Percentiles rank a stretch among this genome's conserved stretches.
phyloP scores from a whole-genome alignment of 208 protist genomes.

The Trypanosoma conorhini region DNA sequence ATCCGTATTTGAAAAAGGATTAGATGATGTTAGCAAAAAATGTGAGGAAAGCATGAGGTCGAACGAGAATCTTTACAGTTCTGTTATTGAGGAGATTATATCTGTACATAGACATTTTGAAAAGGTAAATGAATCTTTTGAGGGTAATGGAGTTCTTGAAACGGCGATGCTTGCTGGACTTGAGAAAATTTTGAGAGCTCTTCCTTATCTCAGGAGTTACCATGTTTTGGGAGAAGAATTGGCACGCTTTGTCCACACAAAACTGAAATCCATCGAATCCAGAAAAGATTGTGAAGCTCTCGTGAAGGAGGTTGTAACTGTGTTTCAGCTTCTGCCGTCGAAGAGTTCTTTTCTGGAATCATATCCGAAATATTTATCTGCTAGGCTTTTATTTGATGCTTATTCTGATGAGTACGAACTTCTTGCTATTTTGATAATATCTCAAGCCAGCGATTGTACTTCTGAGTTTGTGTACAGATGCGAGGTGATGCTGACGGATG shows the following conservation, averaged over 20 bases:
- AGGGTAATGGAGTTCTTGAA: slow-evolving; percentile 12
- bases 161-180: slow-evolving; percentile 18
- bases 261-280: slow-evolving; percentile 12
- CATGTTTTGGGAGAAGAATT: slow-evolving; percentile 24
- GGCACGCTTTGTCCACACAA: slow-evolving; percentile 17
- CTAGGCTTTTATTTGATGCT: slow-evolving; percentile 22
- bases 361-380: slow-evolving; percentile 24
- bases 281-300: slow-evolving; percentile 2
- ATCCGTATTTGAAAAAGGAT: slow-evolving; percentile 19
- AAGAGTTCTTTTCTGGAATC: slow-evolving; percentile 25
- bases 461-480: slow-evolving; percentile 30
- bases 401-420: slow-evolving; percentile 19
- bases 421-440: slow-evolving; percentile 21
- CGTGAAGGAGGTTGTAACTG: slow-evolving; percentile 22
- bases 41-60: slow-evolving; percentile 15
- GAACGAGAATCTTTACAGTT: slow-evolving; percentile 20
- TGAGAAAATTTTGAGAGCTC: slow-evolving; percentile 3
- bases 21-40: slow-evolving; percentile 3
- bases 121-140: slow-evolving; percentile 13
- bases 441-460: slow-evolving; percentile 18
- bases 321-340: slow-evolving; percentile 25
- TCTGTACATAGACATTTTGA: slow-evolving; percentile 24
- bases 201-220: slow-evolving; percentile 4
- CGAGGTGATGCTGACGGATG: slow-evolving; percentile 28
- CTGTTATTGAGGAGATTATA: slow-evolving; percentile 24